Percentiles rank a stretch among this genome's conserved stretches.
phyloP scores from a whole-genome alignment of 148 eudicot genomes.

The Cornus suecica region DNA sequence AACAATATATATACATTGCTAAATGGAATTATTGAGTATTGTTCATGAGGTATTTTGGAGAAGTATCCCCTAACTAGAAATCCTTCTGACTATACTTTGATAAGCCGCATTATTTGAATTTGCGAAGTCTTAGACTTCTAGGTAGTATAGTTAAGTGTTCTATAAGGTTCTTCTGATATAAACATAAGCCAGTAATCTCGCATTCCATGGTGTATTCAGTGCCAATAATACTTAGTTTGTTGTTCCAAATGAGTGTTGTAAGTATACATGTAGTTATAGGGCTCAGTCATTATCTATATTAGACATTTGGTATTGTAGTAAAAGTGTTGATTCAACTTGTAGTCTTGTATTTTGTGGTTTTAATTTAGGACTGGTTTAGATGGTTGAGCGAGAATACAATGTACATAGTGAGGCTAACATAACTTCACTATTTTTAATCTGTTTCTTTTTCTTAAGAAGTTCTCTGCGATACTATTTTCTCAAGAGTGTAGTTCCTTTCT shows the following conservation, averaged over 20 bases:
- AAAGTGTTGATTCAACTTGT: neutral
- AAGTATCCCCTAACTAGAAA: neutral
- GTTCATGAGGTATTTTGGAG: neutral
- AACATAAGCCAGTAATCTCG: too few species aligned
- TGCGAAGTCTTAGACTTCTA: neutral
- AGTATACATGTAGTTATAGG: neutral
- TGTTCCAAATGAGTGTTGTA: too few species aligned
- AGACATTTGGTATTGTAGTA: neutral
- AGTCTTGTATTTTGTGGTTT: neutral
- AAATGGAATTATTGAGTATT: neutral
- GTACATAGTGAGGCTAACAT: neutral
- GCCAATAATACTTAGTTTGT: too few species aligned
- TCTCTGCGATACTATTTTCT: neutral
- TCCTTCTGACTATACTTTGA: neutral
- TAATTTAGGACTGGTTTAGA: neutral
- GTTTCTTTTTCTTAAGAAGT: neutral
- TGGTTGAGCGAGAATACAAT: neutral
- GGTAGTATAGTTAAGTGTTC: neutral
- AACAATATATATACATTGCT: neutral
- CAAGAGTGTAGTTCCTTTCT: neutral
- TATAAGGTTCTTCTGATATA: neutral
- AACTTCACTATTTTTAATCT: neutral
- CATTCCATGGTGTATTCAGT: too few species aligned
- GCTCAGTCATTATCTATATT: neutral
- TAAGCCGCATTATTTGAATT: neutral